Evolutionary conservation across 2,329 filamentous ascomycete genomes (phyloP).

Genomic region (Simplicillium aogashimaense): DNA sequence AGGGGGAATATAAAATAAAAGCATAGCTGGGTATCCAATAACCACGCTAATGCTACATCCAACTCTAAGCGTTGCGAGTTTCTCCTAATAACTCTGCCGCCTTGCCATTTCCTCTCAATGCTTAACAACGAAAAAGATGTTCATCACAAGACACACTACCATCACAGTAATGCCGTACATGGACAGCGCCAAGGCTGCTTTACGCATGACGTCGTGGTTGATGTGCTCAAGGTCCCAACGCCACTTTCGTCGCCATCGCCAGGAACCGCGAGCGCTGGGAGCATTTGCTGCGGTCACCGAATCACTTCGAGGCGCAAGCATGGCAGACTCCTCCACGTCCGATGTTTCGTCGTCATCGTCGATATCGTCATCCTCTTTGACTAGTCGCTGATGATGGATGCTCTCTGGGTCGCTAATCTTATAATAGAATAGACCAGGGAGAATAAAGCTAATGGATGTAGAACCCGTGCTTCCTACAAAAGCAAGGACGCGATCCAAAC

Average conservation of each 20-base stretch:
- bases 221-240: constrained; percentile 53
- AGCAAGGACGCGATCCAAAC: constrained; percentile 80
- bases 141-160: constrained; percentile 77
- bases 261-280: constrained; percentile 21
- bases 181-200: constrained; percentile 63
- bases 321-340: constrained; percentile 37
- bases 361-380: constrained; percentile 89
- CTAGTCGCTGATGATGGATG: constrained; percentile 70
- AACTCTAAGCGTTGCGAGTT: too few relatives aligned
- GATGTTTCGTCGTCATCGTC: constrained; percentile 41
- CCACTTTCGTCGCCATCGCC: constrained; percentile 47
- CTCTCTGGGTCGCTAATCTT: constrained; percentile 92
- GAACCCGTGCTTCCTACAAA: constrained; percentile 93
- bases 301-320: constrained; percentile 32
- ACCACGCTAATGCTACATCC: too few relatives aligned
- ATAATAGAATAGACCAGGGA: constrained; percentile 95
- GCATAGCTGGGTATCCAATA: too few relatives aligned
- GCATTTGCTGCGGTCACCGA: constrained; percentile 33
- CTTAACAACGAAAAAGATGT: constrained; percentile 65
- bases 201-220: constrained; percentile 56
- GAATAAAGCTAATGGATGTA: constrained; percentile 92
- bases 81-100: background rate
- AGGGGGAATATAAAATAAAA: too few relatives aligned
- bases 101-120: constrained; percentile 35
- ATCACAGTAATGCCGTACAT: constrained; percentile 84